Conservation (phyloP, 75 land plant genomes). For the Picea glauca region DNA sequence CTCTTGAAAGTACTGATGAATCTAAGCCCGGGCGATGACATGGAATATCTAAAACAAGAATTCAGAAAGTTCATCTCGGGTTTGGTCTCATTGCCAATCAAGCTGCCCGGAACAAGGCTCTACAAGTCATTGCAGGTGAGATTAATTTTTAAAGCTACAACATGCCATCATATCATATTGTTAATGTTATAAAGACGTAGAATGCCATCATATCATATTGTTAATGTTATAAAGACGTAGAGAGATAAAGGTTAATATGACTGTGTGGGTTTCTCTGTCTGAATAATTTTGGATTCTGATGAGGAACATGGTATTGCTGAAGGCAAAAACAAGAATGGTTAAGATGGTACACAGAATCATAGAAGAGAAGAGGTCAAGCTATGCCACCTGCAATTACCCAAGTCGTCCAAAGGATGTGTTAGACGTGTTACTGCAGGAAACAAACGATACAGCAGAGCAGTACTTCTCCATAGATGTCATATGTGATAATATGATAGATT, state of each 20-base stretch:
- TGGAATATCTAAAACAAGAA: conserved; percentile 50
- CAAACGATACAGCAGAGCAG: conserved; percentile 17
- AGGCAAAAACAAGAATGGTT: conserved; percentile 33
- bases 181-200: no score
- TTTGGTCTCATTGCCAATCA: conserved; percentile 58
- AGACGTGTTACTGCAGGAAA: conserved; percentile 32
- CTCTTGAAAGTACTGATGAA: conserved; percentile 49
- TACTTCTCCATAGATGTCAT: conserved; percentile 35
- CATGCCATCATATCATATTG: background rate
- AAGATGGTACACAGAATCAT: conserved; percentile 17
- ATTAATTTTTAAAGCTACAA: background rate
- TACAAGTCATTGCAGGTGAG: conserved; percentile 56
- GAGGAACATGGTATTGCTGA: background rate
- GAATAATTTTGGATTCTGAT: background rate
- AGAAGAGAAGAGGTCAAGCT: conserved; percentile 15
- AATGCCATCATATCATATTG: no score
- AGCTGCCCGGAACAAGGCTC: conserved; percentile 52
- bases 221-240: background rate
- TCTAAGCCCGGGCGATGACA: conserved; percentile 48
- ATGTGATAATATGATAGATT: conserved; percentile 54
- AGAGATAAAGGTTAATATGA: background rate
- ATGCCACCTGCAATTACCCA: background rate
- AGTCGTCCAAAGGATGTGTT: conserved; percentile 32
- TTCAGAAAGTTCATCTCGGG: conserved; percentile 61
- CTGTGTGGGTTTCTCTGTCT: background rate